phyloP scores from a whole-genome alignment of 2,329 filamentous ascomycete species.

The Pseudogymnoascus sp. region DNA sequence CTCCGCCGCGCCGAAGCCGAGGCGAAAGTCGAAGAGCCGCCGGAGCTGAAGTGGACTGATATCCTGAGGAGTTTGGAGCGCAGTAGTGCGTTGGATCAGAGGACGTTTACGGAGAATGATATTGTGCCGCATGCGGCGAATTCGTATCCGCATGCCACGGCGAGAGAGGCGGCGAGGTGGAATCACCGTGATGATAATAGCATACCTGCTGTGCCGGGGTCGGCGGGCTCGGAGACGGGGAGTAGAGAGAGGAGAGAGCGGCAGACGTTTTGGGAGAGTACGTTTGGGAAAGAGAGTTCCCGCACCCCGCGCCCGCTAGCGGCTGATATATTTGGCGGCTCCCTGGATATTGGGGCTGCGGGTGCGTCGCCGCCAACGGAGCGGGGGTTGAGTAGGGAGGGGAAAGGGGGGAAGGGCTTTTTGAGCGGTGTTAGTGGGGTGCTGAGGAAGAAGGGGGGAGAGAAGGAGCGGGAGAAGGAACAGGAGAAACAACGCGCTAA shows the following conservation, averaged over 20 bases:
- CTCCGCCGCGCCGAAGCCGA: slow-evolving; percentile 23
- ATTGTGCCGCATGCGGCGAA: background rate
- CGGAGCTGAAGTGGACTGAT: slow-evolving; percentile 23
- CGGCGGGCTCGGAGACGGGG: slow-evolving; percentile 20
- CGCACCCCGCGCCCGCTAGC: slow-evolving; percentile 21
- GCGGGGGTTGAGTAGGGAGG: slow-evolving; percentile 22
- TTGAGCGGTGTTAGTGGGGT: slow-evolving; percentile 18
- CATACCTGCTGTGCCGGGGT: slow-evolving; percentile 10
- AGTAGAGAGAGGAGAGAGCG: slow-evolving; percentile 21
- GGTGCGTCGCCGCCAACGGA: slow-evolving; percentile 18
- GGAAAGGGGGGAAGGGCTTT: slow-evolving; percentile 24
- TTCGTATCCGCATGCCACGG: background rate
- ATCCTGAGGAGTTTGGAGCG: slow-evolving; percentile 22
- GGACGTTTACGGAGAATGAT: slow-evolving; percentile 5
- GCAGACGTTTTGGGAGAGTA: slow-evolving; percentile 28
- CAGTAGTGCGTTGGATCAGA: background rate
- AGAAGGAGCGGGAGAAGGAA: background rate
- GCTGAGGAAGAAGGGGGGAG: background rate
- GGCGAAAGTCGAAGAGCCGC: slow-evolving; percentile 18
- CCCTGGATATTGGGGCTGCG: slow-evolving; percentile 5
- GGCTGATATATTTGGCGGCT: background rate
- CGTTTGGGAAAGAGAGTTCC: slow-evolving; percentile 24
- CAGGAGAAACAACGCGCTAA: slow-evolving; percentile 9
- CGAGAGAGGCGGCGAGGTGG: background rate
- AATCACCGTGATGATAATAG: background rate